A percentile compares a stretch with the other conserved stretches of the same genome.
phyloP scores from a whole-genome alignment of 306 rosid genomes.

The Aeschynomene evenia region DNA sequence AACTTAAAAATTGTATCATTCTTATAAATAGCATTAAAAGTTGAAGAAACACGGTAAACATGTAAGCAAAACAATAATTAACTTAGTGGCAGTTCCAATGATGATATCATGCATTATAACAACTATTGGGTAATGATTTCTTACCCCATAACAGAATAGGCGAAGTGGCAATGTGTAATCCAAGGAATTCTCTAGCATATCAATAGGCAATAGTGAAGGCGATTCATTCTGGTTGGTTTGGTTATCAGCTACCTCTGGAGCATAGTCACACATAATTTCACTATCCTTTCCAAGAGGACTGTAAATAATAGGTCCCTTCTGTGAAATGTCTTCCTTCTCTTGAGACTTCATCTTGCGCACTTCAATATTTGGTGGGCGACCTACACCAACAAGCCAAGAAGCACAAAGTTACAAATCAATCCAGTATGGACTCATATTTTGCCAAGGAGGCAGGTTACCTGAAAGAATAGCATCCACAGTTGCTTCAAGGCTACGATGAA shows the following conservation, averaged over 20 bases:
- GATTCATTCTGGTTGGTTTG: constrained; percentile 40
- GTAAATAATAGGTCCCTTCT: constrained; percentile 35
- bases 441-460: constrained; percentile 39
- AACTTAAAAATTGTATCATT: neutral
- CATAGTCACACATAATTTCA: constrained; percentile 44
- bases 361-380: constrained; percentile 74
- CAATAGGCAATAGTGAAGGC: constrained; percentile 41
- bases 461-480: constrained; percentile 88
- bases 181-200: constrained; percentile 45
- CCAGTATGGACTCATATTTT: constrained; percentile 10
- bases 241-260: constrained; percentile 33
- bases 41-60: neutral
- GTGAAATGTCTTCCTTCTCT: constrained; percentile 42
- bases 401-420: constrained; percentile 13
- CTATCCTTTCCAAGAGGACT: constrained; percentile 41
- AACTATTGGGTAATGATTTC: constrained; percentile 31
- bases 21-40: constrained; percentile 4
- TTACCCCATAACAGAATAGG: constrained; percentile 92
- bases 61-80: neutral
- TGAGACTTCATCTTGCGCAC: constrained; percentile 69
- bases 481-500: constrained; percentile 82
- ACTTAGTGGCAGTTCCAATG: neutral
- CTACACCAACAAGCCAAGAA: constrained; percentile 46
- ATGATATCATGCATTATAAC: constrained; percentile 5
- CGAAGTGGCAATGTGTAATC: constrained; percentile 45